Evolutionary conservation across 768 basidiomycete genomes (phyloP).

Genomic region (Naganishia vaughanmartiniae): DNA sequence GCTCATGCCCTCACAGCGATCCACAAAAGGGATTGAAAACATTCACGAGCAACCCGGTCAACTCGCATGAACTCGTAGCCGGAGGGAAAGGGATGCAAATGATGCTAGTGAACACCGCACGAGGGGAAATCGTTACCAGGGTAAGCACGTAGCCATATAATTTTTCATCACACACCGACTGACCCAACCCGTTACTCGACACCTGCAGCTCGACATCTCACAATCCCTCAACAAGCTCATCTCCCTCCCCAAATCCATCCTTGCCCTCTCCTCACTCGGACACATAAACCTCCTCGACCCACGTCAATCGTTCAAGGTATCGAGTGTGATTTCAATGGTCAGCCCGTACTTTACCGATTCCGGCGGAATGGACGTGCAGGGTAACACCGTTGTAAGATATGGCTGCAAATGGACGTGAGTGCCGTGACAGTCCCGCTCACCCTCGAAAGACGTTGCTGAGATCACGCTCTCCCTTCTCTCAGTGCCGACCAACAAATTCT

Average conservation of each 20-base stretch:
- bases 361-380: slow-evolving; percentile 73
- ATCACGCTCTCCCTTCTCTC: background rate
- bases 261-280: slow-evolving; percentile 35
- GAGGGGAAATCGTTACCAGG: slow-evolving; percentile 42
- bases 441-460: background rate
- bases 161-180: background rate
- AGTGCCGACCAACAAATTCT: slow-evolving; percentile 78
- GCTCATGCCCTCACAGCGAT: slow-evolving; percentile 32
- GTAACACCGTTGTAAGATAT: slow-evolving; percentile 79
- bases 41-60: slow-evolving; percentile 47
- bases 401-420: slow-evolving; percentile 78
- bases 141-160: slow-evolving; percentile 30
- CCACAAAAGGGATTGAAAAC: slow-evolving; percentile 36
- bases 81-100: slow-evolving; percentile 55
- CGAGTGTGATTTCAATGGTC: slow-evolving; percentile 52
- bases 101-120: slow-evolving; percentile 46
- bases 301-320: slow-evolving; percentile 38
- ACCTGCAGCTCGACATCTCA: background rate
- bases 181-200: background rate
- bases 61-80: slow-evolving; percentile 50
- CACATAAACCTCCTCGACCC: slow-evolving; percentile 46
- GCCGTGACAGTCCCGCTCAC: slow-evolving; percentile 1
- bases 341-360: slow-evolving; percentile 79
- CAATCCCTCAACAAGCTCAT: slow-evolving; percentile 24
- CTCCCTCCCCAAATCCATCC: slow-evolving; percentile 27